Evolutionary conservation across 805 yeast species (phyloP).

Genomic region (Zygosaccharomyces kombuchaensis): DNA sequence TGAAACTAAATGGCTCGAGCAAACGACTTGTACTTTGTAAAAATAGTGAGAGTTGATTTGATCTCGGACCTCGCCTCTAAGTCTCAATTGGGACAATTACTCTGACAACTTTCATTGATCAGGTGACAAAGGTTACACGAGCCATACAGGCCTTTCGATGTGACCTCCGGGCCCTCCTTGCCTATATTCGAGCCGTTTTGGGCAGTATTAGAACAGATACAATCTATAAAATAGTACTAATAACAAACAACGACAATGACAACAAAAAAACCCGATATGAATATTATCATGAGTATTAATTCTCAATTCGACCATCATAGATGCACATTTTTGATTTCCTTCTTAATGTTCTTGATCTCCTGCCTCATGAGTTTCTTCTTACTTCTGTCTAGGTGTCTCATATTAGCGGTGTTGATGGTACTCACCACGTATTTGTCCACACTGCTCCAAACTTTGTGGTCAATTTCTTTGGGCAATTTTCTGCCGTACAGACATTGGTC

Average conservation of each 20-base stretch:
- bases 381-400: slow-evolving; percentile 17
- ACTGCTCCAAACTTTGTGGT: slow-evolving; percentile 74
- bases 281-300: background rate
- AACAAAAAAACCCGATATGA: background rate
- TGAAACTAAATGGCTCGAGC: background rate
- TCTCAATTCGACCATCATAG: slow-evolving; percentile 7
- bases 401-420: slow-evolving; percentile 11
- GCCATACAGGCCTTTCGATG: background rate
- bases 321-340: slow-evolving; percentile 29
- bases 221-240: background rate
- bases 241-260: background rate
- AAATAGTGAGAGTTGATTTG: background rate
- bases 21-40: background rate
- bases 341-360: slow-evolving; percentile 29
- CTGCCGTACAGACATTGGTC: slow-evolving; percentile 95
- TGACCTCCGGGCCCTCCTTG: background rate
- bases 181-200: background rate
- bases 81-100: background rate
- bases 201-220: background rate
- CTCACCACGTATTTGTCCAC: slow-evolving; percentile 39
- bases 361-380: slow-evolving; percentile 23
- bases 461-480: slow-evolving; percentile 71
- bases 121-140: background rate
- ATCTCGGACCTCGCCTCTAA: background rate
- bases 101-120: background rate